Conservation (phyloP, 345 rosid species). For the Ailanthus altissimus region DNA sequence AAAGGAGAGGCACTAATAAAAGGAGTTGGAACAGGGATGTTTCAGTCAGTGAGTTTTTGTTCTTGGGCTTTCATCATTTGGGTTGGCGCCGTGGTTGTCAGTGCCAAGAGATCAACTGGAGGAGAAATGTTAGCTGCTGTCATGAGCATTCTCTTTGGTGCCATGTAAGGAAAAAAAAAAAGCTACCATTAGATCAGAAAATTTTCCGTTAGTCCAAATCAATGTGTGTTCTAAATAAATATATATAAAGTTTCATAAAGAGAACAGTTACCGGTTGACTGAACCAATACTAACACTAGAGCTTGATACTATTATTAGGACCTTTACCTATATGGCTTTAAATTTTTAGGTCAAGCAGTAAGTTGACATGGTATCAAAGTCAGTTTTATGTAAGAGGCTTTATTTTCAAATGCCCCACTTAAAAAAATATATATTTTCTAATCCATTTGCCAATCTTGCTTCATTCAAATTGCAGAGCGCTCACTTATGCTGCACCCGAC, state of each 20-base stretch:
- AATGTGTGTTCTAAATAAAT: no score
- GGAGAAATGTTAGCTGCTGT: slow-evolving; percentile 59
- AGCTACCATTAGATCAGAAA: no score
- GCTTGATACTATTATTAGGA: no score
- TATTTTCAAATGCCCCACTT: no score
- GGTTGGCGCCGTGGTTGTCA: slow-evolving; percentile 58
- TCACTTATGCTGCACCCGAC: slow-evolving; percentile 70
- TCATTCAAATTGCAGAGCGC: slow-evolving; percentile 41
- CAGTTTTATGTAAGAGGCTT: neutral
- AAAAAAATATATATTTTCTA: neutral
- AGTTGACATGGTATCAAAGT: neutral
- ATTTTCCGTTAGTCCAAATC: no score
- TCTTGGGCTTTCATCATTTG: slow-evolving; percentile 64
- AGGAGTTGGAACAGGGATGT: slow-evolving; percentile 63
- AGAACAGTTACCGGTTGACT: no score
- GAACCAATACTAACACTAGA: no score
- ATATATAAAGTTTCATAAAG: no score
- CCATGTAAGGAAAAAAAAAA: slow-evolving; percentile 45
- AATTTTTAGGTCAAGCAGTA: neutral
- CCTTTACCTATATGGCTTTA: no score
- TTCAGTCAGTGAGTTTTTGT: slow-evolving; percentile 55
- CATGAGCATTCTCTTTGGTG: slow-evolving; percentile 69
- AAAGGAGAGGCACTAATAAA: slow-evolving; percentile 59
- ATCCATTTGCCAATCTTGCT: neutral
- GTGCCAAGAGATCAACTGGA: slow-evolving; percentile 40